Percentiles rank a stretch among this genome's conserved stretches.
phyloP scores from a whole-genome alignment of 768 basidiomycete species.

The Suillus lakei region DNA sequence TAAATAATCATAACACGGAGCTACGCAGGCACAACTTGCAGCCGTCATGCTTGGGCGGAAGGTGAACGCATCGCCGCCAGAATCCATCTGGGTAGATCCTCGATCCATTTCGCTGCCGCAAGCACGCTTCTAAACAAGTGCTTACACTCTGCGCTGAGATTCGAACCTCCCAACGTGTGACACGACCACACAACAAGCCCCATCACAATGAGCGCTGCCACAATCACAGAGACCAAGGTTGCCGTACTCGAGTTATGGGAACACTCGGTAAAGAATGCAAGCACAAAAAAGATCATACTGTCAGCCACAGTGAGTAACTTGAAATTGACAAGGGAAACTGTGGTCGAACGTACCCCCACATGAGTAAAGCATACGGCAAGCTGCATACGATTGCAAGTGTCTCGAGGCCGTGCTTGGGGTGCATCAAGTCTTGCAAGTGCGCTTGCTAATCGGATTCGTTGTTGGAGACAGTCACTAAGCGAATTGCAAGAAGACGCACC shows the following conservation, averaged over 20 bases:
- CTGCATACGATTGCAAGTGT: constrained; percentile 50
- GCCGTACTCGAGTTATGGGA: background rate
- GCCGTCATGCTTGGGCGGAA: background rate
- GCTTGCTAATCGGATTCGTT: background rate
- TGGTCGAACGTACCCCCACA: constrained; percentile 50
- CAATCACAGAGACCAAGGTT: constrained; percentile 29
- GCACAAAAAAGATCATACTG: no score
- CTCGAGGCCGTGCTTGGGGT: constrained; percentile 39
- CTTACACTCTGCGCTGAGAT: no score
- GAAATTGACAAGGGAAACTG: background rate
- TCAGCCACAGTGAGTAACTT: no score
- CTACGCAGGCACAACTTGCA: no score
- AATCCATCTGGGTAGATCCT: background rate
- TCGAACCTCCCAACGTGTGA: background rate
- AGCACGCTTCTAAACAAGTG: background rate
- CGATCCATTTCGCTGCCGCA: background rate
- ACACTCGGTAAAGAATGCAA: no score
- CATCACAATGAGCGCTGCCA: constrained; percentile 29
- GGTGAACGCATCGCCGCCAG: background rate
- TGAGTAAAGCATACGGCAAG: constrained; percentile 51
- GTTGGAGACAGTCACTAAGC: background rate
- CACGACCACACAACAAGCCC: constrained; percentile 31
- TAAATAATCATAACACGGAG: no score
- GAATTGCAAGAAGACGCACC: no score
- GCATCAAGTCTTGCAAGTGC: constrained; percentile 15